These are phyloP conservation scores for Rhodotorula sp. DNA, from an alignment of 1,284 basidiomycete species.

Conservation along the genomic window DNA sequence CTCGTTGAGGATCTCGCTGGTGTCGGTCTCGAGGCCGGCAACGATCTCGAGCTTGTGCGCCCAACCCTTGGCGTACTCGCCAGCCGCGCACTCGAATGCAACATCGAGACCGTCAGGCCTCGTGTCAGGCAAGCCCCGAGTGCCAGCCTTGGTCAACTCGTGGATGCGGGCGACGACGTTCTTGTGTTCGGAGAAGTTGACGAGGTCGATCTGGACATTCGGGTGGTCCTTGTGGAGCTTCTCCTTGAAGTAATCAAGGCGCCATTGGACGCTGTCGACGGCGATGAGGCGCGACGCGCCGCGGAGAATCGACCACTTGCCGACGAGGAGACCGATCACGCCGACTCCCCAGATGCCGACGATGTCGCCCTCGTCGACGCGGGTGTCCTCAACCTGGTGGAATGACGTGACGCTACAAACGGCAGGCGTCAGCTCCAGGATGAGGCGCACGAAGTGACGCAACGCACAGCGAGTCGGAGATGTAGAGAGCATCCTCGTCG, in stretches of 20 bases:
- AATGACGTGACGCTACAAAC: slow-evolving; percentile 58
- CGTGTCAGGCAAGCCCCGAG: slow-evolving; percentile 19
- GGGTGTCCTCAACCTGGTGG: slow-evolving; percentile 67
- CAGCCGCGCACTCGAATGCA: slow-evolving; percentile 57
- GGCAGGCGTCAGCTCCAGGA: slow-evolving; percentile 59
- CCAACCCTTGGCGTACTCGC: slow-evolving; percentile 42
- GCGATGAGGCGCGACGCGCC: slow-evolving; percentile 70
- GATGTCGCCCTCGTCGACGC: slow-evolving; percentile 63
- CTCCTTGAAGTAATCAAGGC: slow-evolving; percentile 62
- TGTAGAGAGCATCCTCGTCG: slow-evolving; percentile 57
- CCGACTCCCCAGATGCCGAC: slow-evolving; percentile 61
- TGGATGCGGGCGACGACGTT: slow-evolving; percentile 58
- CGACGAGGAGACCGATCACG: slow-evolving; percentile 15
- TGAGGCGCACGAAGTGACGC: slow-evolving; percentile 53
- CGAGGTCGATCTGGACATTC: slow-evolving; percentile 58
- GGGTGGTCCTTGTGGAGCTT: slow-evolving; percentile 46
- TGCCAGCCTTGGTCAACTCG: slow-evolving; percentile 51
- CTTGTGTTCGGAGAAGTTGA: slow-evolving; percentile 63
- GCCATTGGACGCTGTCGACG: slow-evolving; percentile 64
- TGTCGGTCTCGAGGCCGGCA: slow-evolving; percentile 73
- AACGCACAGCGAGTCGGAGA: slow-evolving; percentile 39
- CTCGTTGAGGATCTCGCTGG: slow-evolving; percentile 57
- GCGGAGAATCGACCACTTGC: slow-evolving; percentile 62
- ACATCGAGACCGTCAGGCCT: slow-evolving; percentile 60
- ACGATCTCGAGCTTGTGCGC: slow-evolving; percentile 67